These are phyloP conservation scores for Meyerozyma athensensis DNA, from an alignment of 1,139 yeast genomes.

Conservation along the genomic window DNA sequence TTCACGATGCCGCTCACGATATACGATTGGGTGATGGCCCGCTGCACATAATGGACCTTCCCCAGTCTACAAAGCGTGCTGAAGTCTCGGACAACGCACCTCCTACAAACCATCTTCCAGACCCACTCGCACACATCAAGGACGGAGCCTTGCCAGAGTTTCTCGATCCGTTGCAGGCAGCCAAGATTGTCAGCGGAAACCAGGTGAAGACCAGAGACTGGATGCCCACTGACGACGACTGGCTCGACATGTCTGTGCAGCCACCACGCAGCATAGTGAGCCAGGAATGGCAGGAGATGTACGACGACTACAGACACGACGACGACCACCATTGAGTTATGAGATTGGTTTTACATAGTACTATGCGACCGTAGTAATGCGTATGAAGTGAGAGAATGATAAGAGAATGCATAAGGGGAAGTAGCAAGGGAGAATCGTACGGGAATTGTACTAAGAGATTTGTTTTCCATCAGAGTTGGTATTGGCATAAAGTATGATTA, in stretches of 20 bases:
- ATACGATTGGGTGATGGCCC: constrained; percentile 6
- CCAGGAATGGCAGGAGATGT: constrained; percentile 33
- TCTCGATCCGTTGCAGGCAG: constrained; percentile 36
- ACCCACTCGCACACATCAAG: constrained; percentile 43
- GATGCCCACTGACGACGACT: constrained; percentile 32
- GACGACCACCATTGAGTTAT: constrained; percentile 22
- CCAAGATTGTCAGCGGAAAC: constrained; percentile 39
- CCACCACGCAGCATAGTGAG: constrained; percentile 20
- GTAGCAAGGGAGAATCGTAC: too few species aligned
- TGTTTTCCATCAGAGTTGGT: too few species aligned
- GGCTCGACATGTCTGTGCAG: constrained; percentile 18
- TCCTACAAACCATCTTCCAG: constrained; percentile 30
- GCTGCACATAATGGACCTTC: too few species aligned
- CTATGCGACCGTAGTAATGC: too few species aligned
- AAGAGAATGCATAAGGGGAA: too few species aligned
- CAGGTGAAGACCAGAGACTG: constrained; percentile 34
- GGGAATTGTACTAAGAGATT: too few species aligned
- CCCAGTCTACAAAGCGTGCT: neutral
- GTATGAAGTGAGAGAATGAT: too few species aligned
- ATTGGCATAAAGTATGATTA: too few species aligned
- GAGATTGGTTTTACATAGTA: too few species aligned
- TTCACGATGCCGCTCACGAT: constrained; percentile 5
- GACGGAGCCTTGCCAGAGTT: constrained; percentile 31
- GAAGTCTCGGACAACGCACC: constrained; percentile 4
- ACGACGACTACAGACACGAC: constrained; percentile 39